Conservation (phyloP, 768 basidiomycete genomes). For the Trametes gibbosa region DNA sequence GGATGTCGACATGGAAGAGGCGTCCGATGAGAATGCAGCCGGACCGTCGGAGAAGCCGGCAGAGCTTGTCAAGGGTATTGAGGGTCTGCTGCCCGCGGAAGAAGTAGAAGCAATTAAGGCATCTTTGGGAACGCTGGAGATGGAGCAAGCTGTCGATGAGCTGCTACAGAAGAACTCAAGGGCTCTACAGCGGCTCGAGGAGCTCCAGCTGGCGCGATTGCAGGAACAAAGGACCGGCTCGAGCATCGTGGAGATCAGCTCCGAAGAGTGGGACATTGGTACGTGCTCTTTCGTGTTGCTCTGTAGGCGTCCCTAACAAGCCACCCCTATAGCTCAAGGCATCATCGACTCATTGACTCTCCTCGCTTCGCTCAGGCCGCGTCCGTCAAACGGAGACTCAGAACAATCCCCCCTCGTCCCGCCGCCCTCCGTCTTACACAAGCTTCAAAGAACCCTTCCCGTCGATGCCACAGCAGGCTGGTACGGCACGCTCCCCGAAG, state of each 20-base stretch:
- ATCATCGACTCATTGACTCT: conserved; percentile 69
- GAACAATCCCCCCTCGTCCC: conserved; percentile 53
- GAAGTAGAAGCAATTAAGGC: conserved; percentile 57
- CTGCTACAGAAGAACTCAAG: conserved; percentile 62
- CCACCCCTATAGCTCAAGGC: conserved; percentile 55
- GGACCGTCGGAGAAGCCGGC: conserved; percentile 16
- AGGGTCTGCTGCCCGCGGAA: conserved; percentile 54
- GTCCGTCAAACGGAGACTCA: conserved; percentile 41
- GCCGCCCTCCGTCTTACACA: conserved; percentile 60
- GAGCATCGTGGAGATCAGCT: conserved; percentile 54
- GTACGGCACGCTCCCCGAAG: conserved; percentile 68
- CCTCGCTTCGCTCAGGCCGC: conserved; percentile 70
- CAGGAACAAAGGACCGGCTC: conserved; percentile 43
- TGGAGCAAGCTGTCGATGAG: conserved; percentile 69
- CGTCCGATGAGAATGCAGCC: conserved; percentile 7
- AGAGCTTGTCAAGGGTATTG: conserved; percentile 43
- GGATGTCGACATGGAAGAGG: conserved; percentile 20
- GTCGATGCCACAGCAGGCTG: conserved; percentile 60
- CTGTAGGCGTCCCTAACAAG: not conserved
- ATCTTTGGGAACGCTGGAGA: conserved; percentile 55
- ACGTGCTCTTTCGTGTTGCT: conserved; percentile 28
- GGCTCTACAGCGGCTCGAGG: conserved; percentile 62
- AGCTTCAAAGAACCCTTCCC: conserved; percentile 69
- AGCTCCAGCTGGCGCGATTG: conserved; percentile 60
- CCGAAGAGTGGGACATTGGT: conserved; percentile 87